These are phyloP conservation scores for Luffa aegyptiaca DNA, from an alignment of 306 rosid genomes.

Conservation along the genomic window DNA sequence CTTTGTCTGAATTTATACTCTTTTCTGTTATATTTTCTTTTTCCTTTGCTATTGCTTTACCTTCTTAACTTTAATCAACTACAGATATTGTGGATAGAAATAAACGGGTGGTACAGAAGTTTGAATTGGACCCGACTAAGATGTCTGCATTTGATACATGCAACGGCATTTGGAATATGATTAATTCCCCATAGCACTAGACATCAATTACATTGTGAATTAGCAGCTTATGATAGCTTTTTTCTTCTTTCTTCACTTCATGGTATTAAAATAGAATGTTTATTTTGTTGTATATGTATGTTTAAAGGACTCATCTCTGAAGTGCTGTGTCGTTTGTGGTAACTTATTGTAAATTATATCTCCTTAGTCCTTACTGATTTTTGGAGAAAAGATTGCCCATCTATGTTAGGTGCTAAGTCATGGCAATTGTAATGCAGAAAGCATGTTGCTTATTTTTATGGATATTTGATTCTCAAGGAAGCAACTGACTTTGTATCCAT, in stretches of 20 bases:
- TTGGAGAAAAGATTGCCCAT: neutral
- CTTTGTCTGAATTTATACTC: slow-evolving; percentile 20
- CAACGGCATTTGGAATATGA: slow-evolving; percentile 60
- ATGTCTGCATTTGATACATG: slow-evolving; percentile 40
- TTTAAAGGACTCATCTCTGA: neutral
- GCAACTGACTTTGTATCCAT: neutral
- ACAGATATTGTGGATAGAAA: slow-evolving; percentile 74
- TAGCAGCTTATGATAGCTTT: no score
- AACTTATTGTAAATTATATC: neutral
- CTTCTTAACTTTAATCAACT: slow-evolving; percentile 33
- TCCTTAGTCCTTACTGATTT: neutral
- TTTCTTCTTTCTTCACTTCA: no score
- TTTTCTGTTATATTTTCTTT: slow-evolving; percentile 1
- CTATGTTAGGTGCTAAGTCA: neutral
- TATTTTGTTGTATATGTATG: neutral
- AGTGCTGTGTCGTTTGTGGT: neutral
- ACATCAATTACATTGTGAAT: neutral
- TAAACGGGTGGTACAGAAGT: slow-evolving; percentile 36
- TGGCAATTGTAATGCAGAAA: neutral
- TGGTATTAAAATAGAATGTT: neutral
- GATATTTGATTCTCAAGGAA: neutral
- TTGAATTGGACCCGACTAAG: slow-evolving; percentile 50
- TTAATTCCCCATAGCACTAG: slow-evolving; percentile 22
- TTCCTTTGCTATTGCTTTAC: slow-evolving; percentile 12
- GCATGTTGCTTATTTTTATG: neutral